Conservation (phyloP, 257 asterid species). For the Ajuga chamaepitys region DNA sequence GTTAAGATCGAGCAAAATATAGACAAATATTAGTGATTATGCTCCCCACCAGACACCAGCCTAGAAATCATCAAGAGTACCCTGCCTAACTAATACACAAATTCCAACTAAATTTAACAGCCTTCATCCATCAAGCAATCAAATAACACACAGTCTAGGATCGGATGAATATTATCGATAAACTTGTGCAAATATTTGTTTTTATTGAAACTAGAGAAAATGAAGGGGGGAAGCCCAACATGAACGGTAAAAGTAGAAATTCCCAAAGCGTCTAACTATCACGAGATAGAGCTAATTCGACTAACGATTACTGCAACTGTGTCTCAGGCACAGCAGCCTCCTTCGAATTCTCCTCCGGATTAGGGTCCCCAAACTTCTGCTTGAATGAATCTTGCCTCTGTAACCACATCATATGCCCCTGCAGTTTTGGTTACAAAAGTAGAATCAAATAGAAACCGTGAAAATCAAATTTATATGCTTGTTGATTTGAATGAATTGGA, state of each 20-base stretch:
- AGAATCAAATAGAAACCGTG: background rate
- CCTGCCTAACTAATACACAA: too few species aligned
- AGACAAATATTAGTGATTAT: too few species aligned
- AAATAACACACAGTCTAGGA: background rate
- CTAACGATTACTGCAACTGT: slow-evolving; percentile 10
- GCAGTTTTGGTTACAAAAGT: background rate
- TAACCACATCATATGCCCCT: slow-evolving; percentile 95
- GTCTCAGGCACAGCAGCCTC: slow-evolving; percentile 17
- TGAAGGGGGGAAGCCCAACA: background rate
- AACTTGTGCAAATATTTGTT: background rate
- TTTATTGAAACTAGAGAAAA: background rate
- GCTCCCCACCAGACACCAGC: too few species aligned
- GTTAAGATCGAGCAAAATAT: too few species aligned
- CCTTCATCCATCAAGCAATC: background rate
- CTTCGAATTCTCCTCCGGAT: slow-evolving; percentile 21
- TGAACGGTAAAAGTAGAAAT: background rate
- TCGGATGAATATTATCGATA: background rate
- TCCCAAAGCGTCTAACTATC: background rate
- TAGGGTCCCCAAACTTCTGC: slow-evolving; percentile 54
- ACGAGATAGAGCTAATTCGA: background rate
- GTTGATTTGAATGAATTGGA: background rate
- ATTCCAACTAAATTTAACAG: too few species aligned
- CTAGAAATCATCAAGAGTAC: too few species aligned
- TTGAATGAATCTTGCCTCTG: slow-evolving; percentile 78
- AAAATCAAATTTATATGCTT: background rate